Evolutionary conservation across 495 filamentous ascomycete species (phyloP).

Genomic region (Penicillium cosmopolitanum): DNA sequence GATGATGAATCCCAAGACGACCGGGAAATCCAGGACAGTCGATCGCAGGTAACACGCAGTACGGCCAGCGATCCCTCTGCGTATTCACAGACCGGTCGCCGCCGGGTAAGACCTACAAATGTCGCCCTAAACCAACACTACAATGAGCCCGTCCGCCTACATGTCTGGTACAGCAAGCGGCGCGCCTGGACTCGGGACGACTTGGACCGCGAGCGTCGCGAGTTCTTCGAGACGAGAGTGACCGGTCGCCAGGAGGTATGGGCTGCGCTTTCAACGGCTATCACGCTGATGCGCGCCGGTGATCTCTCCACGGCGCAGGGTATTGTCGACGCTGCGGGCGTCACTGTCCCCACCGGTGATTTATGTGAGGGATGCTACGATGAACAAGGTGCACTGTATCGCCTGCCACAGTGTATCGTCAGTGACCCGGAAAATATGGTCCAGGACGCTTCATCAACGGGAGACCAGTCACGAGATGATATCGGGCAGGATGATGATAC

Average conservation of each 20-base stretch:
- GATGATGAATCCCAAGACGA: slow-evolving; percentile 28
- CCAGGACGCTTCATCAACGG: slow-evolving; percentile 29
- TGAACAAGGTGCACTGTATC: slow-evolving; percentile 73
- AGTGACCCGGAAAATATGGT: slow-evolving; percentile 73
- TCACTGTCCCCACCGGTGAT: slow-evolving; percentile 78
- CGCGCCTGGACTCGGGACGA: slow-evolving; percentile 55
- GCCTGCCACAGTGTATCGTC: slow-evolving; percentile 75
- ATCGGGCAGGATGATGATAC: slow-evolving; percentile 41
- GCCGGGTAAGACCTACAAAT: slow-evolving; percentile 22
- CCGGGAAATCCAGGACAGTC: slow-evolving; percentile 21
- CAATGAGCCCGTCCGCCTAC: slow-evolving; percentile 53
- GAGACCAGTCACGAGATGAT: slow-evolving; percentile 15
- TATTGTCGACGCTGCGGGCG: slow-evolving; percentile 72
- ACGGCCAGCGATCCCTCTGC: slow-evolving; percentile 14
- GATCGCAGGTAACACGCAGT: slow-evolving; percentile 18
- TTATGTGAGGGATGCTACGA: slow-evolving; percentile 78
- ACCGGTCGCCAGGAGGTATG: slow-evolving; percentile 78
- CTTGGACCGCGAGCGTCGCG: slow-evolving; percentile 55
- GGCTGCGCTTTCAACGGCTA: slow-evolving; percentile 68
- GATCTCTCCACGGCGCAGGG: slow-evolving; percentile 77
- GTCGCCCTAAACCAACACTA: slow-evolving; percentile 49
- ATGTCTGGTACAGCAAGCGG: slow-evolving; percentile 55
- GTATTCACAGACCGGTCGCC: slow-evolving; percentile 13
- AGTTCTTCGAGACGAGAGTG: slow-evolving; percentile 85
- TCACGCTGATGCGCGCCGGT: slow-evolving; percentile 62